These are phyloP conservation scores for Beauveria asiatica DNA, from an alignment of 2,329 filamentous ascomycete genomes.

Conservation along the genomic window DNA sequence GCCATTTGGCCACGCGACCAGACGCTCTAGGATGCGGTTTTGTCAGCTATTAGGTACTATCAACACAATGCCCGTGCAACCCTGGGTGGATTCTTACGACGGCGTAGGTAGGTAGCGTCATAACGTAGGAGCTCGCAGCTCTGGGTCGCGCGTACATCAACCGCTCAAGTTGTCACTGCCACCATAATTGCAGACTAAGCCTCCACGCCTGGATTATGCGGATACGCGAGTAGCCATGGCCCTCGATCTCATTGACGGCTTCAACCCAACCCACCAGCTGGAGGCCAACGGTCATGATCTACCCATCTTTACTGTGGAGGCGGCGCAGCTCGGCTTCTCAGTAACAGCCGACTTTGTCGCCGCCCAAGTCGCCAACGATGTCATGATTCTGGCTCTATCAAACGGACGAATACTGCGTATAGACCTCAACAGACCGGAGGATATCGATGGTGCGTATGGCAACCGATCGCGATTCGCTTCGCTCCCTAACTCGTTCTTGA, in stretches of 20 bases:
- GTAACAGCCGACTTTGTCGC: conserved; percentile 94
- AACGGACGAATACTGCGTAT: conserved; percentile 90
- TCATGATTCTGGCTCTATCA: conserved; percentile 82
- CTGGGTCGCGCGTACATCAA: background rate
- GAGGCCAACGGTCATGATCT: conserved; percentile 54
- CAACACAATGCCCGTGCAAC: too few species aligned
- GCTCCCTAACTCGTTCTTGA: conserved; percentile 6
- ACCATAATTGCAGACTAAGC: background rate
- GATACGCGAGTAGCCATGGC: conserved; percentile 22
- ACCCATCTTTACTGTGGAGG: conserved; percentile 91
- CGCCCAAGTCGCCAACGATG: conserved; percentile 94
- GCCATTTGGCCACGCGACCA: conserved; percentile 14
- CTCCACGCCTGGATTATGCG: background rate
- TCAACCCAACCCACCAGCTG: conserved; percentile 54
- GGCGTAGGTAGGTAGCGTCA: background rate
- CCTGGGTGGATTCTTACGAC: background rate
- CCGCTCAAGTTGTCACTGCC: background rate
- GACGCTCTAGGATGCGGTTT: background rate
- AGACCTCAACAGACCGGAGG: conserved; percentile 84
- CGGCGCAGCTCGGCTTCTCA: conserved; percentile 87
- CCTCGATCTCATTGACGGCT: conserved; percentile 48
- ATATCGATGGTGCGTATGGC: conserved; percentile 70
- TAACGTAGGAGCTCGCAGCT: background rate
- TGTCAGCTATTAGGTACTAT: background rate
- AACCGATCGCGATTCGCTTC: background rate